Base-by-base conservation (phyloP, 2,329 filamentous ascomycete species). In the Leptographium procerum region DNA sequence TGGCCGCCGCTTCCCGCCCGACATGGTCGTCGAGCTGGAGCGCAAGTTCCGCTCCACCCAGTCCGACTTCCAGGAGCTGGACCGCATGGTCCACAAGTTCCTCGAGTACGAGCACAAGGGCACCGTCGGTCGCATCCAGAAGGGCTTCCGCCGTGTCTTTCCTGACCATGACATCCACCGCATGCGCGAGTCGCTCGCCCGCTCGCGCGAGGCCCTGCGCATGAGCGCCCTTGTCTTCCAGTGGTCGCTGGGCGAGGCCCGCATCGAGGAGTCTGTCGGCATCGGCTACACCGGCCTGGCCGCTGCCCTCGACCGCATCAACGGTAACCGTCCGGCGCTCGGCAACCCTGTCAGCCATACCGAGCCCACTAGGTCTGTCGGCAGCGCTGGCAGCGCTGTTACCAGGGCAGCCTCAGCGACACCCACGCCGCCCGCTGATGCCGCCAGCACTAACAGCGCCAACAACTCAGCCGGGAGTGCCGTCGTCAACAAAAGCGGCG, bases 241-340 rank as follows among this genome's bases (percentile, higher is more conserved):
- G 63, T 87, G 84, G 83, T 82, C 79, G 24, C 72, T 87, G 4
- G 83, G 82, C 10, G 76, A 76, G 33, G 75, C 76, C 24, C 81
- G 78, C 66, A 78, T 80, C 19, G 82, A 86, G 63, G 77, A 78
- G 19, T 77, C 82, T 14, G 76, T 82, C 48, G 83, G 83, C 22
- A 85, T 86, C 52, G 85, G 85, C 50, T 88, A 86, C 65, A 84
- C 83, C 1, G 83, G 83, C 5, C 75, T 88, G 9, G 80, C 82
- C 1, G 84, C 84, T 11, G 84, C 84, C 3, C 75, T 88, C 13
- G 81, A 85, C 51, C 74, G 77, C 58, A 70, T 82, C 61, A 69
- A 67, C 59, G 56, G 66, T 45, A 68, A 68, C 63, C 66, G 69
- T 14, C 62, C 68, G 19, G 68, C 66, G 19, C 63, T 63, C 36